Conservation (phyloP, 495 filamentous ascomycete genomes). For the Chlorociboria aeruginascens region DNA sequence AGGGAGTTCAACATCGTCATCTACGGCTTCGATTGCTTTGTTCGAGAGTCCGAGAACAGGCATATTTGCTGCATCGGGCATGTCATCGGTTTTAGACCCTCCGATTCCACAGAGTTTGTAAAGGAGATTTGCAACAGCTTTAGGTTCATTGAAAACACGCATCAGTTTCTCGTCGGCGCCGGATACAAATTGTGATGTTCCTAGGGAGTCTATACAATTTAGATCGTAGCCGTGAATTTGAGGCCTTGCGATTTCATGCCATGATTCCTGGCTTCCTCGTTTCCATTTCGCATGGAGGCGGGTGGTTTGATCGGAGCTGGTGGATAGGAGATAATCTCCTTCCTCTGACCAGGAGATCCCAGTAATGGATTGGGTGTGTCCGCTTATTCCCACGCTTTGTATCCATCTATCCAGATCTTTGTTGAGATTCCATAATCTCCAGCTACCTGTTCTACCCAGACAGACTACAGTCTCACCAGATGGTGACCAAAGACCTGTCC, state of each 20-base stretch:
- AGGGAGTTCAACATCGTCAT: slow-evolving; percentile 27
- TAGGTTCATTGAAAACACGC: slow-evolving; percentile 87
- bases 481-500: slow-evolving; percentile 89
- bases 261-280: slow-evolving; percentile 31
- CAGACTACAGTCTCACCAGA: slow-evolving; percentile 61
- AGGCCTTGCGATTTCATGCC: slow-evolving; percentile 93
- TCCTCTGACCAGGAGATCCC: slow-evolving; percentile 74
- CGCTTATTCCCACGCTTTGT: slow-evolving; percentile 65
- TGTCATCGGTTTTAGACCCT: slow-evolving; percentile 22
- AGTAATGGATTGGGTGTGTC: slow-evolving; percentile 70
- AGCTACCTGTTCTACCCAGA: slow-evolving; percentile 83
- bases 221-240: slow-evolving; percentile 98
- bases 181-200: slow-evolving; percentile 64
- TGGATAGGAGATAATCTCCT: slow-evolving; percentile 78
- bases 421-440: slow-evolving; percentile 67
- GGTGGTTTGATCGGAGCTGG: slow-evolving; percentile 89
- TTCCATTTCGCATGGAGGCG: slow-evolving; percentile 81
- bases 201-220: slow-evolving; percentile 77
- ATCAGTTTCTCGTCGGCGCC: slow-evolving; percentile 98
- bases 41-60: slow-evolving; percentile 94
- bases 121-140: slow-evolving; percentile 65
- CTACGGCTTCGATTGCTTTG: slow-evolving; percentile 64
- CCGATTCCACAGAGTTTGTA: slow-evolving; percentile 51
- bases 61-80: slow-evolving; percentile 83
- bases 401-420: slow-evolving; percentile 51